Base-by-base conservation (phyloP, 495 filamentous ascomycete genomes). In the Aspergillus coremiiformis region DNA sequence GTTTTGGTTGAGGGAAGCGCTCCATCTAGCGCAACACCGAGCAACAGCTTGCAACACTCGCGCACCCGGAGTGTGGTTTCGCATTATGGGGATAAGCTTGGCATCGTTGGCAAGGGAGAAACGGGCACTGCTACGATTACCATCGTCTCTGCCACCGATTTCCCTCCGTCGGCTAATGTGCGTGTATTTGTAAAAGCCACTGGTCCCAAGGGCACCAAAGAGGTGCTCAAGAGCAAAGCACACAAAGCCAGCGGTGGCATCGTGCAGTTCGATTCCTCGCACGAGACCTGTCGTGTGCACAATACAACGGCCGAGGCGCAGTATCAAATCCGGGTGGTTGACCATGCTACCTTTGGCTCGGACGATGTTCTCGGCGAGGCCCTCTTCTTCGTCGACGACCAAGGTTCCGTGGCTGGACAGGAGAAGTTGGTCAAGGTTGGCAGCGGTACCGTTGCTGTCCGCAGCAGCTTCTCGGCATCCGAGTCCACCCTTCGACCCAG, bases 361-460 rank as follows among this genome's bases (percentile, higher is more conserved):
- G 91, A 95, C 59, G 81, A 85, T 39, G 75, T 82, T 24, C 74
- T 97, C 9, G 93, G 93, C 39, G 90, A 97, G 58, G 78, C 75
- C 0, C 56, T 84, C n/a, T 95, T 95, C 74, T 91, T 94, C 61
- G 84, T 98, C 12, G 87, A 87, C 49, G 91, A 98, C 60, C 84
- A 85, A 50, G 83, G 84, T 14, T 71, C 73, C 1, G 59, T 66
- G 20, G 70, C 74, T 2, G 83, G 83, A 17, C 75, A 79, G 33
- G 89, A 95, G 57, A 95, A 91, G 75, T 59, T 75, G 12, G 69
- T 98, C 26, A 72, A 66, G 15, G 80, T 86, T 47, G 90, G 90
- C 11, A 71, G 66, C 19, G 87, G 89, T 9, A 76, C 64, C 1
- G 84, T 93, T 14, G 71, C 77, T 1, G 66, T 94, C 44, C 83